phyloP scores from a whole-genome alignment of 495 filamentous ascomycete genomes.

The Daldinia grandis region DNA sequence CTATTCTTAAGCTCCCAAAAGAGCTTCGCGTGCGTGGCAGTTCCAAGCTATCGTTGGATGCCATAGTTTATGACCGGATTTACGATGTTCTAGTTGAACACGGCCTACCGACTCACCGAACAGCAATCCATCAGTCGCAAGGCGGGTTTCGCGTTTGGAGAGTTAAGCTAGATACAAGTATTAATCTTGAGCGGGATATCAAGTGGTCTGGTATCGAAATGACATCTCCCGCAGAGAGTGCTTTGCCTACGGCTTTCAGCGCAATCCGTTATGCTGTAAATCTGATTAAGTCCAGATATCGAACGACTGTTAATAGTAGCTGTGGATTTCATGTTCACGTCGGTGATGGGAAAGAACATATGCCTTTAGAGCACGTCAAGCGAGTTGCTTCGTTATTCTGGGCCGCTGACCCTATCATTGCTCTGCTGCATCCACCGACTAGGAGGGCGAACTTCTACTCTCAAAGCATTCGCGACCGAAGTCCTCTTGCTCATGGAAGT shows the following conservation, averaged over 20 bases:
- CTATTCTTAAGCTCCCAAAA: background rate
- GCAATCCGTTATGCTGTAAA: background rate
- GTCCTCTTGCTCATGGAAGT: background rate
- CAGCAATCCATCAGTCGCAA: background rate
- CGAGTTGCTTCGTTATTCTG: conserved; percentile 45
- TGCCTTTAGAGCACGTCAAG: conserved; percentile 38
- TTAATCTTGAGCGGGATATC: background rate
- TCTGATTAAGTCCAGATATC: conserved; percentile 31
- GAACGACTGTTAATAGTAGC: conserved; percentile 33
- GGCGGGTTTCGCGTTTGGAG: background rate
- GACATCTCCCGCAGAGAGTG: conserved; percentile 13
- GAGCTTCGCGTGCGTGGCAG: background rate
- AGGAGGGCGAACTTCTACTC: background rate
- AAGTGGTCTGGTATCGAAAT: conserved; percentile 17
- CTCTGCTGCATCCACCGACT: conserved; percentile 39
- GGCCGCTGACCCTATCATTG: conserved; percentile 47
- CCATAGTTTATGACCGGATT: background rate
- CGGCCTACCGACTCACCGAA: background rate
- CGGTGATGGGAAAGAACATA: conserved; percentile 36
- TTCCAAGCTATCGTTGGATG: background rate
- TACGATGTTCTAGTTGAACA: background rate
- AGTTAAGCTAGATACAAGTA: background rate
- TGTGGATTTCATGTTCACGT: conserved; percentile 52
- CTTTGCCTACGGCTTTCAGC: conserved; percentile 8
- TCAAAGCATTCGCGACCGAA: conserved; percentile 21